phyloP scores from a whole-genome alignment of 257 asterid species.

The Lantana camara region DNA sequence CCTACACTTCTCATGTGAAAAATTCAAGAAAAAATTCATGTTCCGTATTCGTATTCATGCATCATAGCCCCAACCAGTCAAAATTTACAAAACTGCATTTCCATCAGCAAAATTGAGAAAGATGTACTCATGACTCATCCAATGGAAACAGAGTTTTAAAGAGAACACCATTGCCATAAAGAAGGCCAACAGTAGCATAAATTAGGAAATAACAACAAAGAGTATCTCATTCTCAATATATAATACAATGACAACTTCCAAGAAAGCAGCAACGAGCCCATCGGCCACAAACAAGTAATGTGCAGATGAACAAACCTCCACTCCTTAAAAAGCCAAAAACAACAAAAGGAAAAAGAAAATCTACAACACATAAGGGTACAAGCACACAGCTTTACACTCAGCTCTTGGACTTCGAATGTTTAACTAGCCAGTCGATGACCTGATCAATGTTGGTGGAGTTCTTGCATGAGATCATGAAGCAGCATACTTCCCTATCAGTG shows the following conservation, averaged over 20 bases:
- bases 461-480: slow-evolving; percentile 99
- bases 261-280: slow-evolving; percentile 38
- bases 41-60: too few relatives aligned
- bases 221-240: slow-evolving; percentile 29
- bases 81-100: too few relatives aligned
- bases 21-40: too few relatives aligned
- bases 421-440: slow-evolving; percentile 95
- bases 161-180: slow-evolving; percentile 20
- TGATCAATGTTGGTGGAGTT: slow-evolving; percentile 91
- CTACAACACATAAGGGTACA: slow-evolving; percentile 37
- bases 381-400: slow-evolving; percentile 29
- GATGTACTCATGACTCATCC: too few relatives aligned
- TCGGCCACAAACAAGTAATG: slow-evolving; percentile 35
- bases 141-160: too few relatives aligned
- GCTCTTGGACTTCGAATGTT: slow-evolving; percentile 92
- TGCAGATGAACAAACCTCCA: slow-evolving; percentile 33
- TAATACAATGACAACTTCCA: slow-evolving; percentile 34
- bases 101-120: too few relatives aligned
- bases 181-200: slow-evolving; percentile 24
- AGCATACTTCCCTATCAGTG: slow-evolving; percentile 93
- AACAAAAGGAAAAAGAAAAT: neutral
- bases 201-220: slow-evolving; percentile 22
- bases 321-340: slow-evolving; percentile 5
- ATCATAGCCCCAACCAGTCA: too few relatives aligned
- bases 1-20: too few relatives aligned